These are phyloP conservation scores for Lithocarpus polystachyus DNA, from an alignment of 306 rosid genomes.

Conservation along the genomic window DNA sequence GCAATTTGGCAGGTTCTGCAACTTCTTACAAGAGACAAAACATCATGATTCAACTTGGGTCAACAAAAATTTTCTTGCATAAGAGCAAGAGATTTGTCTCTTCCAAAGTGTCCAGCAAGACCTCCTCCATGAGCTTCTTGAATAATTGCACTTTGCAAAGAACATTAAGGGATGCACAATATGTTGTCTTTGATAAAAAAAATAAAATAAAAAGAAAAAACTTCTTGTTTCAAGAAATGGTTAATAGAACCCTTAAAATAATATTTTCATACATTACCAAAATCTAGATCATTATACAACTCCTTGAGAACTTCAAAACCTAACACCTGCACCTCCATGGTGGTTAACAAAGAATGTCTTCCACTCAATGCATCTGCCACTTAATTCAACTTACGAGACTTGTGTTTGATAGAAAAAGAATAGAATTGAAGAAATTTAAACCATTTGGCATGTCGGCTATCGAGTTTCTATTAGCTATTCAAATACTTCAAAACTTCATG, in stretches of 20 bases:
- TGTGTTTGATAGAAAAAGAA: background rate
- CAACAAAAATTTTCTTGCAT: background rate
- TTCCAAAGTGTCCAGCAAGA: background rate
- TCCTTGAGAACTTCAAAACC: background rate
- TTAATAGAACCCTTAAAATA: background rate
- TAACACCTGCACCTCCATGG: background rate
- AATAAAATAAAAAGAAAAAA: background rate
- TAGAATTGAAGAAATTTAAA: background rate
- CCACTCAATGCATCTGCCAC: background rate
- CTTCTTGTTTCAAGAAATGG: background rate
- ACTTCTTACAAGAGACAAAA: background rate
- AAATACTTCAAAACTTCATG: background rate
- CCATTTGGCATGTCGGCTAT: background rate
- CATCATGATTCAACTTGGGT: background rate
- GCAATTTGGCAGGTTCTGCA: background rate
- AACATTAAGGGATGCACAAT: background rate
- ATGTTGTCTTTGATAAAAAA: no score
- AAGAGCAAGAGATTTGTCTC: background rate
- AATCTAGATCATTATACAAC: background rate
- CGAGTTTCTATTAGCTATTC: background rate
- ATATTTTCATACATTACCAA: background rate
- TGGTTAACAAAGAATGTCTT: background rate
- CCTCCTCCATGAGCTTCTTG: background rate
- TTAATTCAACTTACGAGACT: background rate
- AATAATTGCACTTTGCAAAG: background rate